phyloP scores from a whole-genome alignment of 2,329 filamentous ascomycete species.

The Drechslerella dactyloides region DNA sequence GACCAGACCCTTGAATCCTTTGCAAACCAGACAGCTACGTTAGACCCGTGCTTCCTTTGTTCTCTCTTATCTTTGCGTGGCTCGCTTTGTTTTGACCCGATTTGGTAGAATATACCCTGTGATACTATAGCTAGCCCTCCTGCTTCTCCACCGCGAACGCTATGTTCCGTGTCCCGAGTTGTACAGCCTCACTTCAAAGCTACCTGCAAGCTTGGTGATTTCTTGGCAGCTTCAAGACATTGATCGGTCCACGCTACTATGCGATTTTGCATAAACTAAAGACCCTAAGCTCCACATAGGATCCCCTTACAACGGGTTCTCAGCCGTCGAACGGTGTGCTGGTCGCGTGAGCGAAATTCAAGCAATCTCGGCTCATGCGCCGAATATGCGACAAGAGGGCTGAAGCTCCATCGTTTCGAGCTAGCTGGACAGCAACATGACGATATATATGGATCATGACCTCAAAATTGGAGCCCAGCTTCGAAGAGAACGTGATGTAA shows the following conservation, averaged over 20 bases:
- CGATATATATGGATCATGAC: not conserved
- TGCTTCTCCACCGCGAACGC: constrained; percentile 12
- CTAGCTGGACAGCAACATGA: not conserved
- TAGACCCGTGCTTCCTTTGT: not conserved
- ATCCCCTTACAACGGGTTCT: not conserved
- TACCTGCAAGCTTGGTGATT: not conserved
- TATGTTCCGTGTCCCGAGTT: constrained; percentile 5
- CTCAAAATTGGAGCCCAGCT: not conserved
- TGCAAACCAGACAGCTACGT: no score
- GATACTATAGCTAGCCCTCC: constrained; percentile 1
- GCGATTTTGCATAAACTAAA: constrained; percentile 2
- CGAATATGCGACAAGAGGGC: not conserved
- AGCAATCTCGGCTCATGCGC: not conserved
- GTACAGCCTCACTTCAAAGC: constrained; percentile 18
- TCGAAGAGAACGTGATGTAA: not conserved
- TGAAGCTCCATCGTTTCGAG: not conserved
- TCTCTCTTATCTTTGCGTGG: not conserved
- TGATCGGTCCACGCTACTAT: not conserved
- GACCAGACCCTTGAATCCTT: no score
- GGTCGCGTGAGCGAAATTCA: no score
- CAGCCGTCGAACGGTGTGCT: not conserved
- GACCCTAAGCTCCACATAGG: not conserved
- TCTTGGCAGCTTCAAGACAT: not conserved
- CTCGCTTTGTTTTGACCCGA: constrained; percentile 9
- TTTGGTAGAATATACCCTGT: constrained; percentile 36